Percentiles rank a stretch among this genome's conserved stretches.
phyloP scores from a whole-genome alignment of 306 rosid genomes.

The Lotus japonicus region DNA sequence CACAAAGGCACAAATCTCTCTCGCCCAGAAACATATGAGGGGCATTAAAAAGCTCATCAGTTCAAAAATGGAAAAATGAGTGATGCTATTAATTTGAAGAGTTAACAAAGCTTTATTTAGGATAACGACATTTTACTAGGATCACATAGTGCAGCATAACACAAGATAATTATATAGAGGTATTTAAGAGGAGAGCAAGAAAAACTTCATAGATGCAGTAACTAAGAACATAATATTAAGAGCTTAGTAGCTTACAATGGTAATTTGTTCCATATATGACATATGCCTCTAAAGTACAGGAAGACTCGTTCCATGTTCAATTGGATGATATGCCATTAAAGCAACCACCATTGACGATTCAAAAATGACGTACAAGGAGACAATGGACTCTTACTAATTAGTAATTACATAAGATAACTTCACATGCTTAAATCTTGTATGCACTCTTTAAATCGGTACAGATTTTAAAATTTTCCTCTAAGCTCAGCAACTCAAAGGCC shows the following conservation, averaged over 20 bases:
- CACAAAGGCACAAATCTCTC: not conserved
- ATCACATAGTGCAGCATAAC: not conserved
- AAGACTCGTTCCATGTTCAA: not conserved
- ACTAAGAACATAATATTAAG: not conserved
- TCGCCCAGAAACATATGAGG: not conserved
- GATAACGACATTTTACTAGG: not conserved
- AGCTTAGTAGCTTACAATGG: not conserved
- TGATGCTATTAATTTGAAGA: not conserved
- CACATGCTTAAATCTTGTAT: not conserved
- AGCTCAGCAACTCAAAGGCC: not conserved
- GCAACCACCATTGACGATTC: not conserved
- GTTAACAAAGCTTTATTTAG: not conserved
- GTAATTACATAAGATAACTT: not conserved
- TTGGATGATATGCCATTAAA: not conserved
- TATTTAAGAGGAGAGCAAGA: not conserved
- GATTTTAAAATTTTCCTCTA: not conserved
- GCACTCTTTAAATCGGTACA: not conserved
- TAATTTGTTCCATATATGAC: not conserved
- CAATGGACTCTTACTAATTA: not conserved
- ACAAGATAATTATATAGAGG: not conserved
- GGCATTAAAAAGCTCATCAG: not conserved
- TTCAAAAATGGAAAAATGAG: not conserved
- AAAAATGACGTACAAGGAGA: not conserved
- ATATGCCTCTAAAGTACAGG: constrained; percentile 1
- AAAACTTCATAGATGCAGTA: not conserved